Conservation (phyloP, 257 asterid genomes). For the Echites panduratus region DNA sequence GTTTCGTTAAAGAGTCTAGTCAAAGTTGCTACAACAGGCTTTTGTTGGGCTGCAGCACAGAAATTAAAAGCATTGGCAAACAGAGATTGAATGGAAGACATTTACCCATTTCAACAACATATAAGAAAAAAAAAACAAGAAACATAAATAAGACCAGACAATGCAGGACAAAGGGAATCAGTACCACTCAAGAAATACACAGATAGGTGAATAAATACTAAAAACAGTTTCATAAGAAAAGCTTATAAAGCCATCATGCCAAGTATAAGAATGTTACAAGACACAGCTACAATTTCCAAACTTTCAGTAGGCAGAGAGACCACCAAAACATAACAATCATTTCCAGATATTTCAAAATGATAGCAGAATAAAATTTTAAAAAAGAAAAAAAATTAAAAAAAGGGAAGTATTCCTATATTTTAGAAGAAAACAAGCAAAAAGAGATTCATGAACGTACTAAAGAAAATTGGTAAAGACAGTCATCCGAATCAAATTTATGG, state of each 20-base stretch:
- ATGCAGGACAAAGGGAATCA: background rate
- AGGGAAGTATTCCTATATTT: no score
- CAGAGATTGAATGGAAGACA: background rate
- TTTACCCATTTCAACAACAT: background rate
- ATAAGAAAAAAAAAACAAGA: background rate
- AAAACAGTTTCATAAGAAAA: background rate
- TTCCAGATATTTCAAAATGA: background rate
- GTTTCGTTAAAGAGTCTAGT: slow-evolving; percentile 87
- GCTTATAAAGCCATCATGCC: background rate
- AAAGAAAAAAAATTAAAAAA: no score
- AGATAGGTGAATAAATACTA: background rate
- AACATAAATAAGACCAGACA: background rate
- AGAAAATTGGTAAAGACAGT: background rate
- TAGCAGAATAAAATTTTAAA: background rate
- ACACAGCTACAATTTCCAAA: background rate
- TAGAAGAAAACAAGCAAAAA: background rate
- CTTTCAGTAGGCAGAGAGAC: background rate
- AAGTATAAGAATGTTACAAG: background rate
- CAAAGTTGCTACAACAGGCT: slow-evolving; percentile 77
- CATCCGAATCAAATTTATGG: background rate
- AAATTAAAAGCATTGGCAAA: background rate
- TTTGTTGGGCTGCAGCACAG: slow-evolving; percentile 71
- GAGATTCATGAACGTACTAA: background rate
- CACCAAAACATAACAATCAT: background rate
- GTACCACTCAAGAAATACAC: background rate